Evolutionary conservation across 1,284 basidiomycete genomes (phyloP).

Genomic region (Boletus semigastroideus): DNA sequence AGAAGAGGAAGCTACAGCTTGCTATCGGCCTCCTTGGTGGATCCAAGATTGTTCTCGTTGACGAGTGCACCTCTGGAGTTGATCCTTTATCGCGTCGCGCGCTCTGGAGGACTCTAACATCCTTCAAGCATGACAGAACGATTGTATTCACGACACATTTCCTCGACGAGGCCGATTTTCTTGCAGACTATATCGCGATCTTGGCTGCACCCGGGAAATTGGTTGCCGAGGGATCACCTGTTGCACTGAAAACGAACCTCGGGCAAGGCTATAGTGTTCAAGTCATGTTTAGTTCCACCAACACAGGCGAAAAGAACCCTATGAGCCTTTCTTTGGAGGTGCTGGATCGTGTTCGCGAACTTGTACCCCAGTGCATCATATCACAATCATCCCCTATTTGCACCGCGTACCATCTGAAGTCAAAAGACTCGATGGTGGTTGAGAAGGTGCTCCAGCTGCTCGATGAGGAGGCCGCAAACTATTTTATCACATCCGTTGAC

Average conservation of each 20-base stretch:
- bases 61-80: constrained; percentile 78
- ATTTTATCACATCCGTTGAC: constrained; percentile 56
- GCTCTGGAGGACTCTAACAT: constrained; percentile 71
- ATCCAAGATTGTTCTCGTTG: constrained; percentile 72
- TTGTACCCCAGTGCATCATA: constrained; percentile 49
- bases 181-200: constrained; percentile 76
- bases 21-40: constrained; percentile 77
- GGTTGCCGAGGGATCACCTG: constrained; percentile 71
- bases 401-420: constrained; percentile 54
- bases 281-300: constrained; percentile 42
- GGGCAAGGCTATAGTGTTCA: constrained; percentile 72
- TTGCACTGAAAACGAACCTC: constrained; percentile 67
- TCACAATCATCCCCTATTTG: constrained; percentile 41
- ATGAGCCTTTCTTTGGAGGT: constrained; percentile 34
- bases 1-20: constrained; percentile 80
- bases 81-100: constrained; percentile 78
- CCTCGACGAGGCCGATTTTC: constrained; percentile 77
- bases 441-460: constrained; percentile 56
- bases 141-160: constrained; percentile 75
- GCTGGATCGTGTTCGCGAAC: constrained; percentile 41
- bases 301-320: constrained; percentile 13
- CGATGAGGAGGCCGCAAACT: constrained; percentile 41
- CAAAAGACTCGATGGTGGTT: constrained; percentile 54
- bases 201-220: constrained; percentile 74
- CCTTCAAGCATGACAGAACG: constrained; percentile 62